phyloP scores from a whole-genome alignment of 768 basidiomycete genomes.

The Mycena epipterygia region DNA sequence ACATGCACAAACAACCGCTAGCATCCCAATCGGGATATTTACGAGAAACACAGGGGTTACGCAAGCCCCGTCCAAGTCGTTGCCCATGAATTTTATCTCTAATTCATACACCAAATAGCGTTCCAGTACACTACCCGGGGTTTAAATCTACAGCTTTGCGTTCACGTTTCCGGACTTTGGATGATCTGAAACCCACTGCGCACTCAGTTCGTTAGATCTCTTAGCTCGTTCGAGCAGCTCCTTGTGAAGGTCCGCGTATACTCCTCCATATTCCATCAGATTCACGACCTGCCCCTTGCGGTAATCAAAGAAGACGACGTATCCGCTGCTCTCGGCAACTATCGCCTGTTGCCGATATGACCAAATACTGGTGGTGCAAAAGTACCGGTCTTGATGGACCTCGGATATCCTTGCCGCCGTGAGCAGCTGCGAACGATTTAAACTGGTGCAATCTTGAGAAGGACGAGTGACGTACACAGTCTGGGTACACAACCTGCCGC shows the following conservation, averaged over 20 bases:
- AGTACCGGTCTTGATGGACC: constrained; percentile 1
- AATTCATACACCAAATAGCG: too few relatives aligned
- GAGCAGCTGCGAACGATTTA: not conserved
- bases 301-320: constrained; percentile 9
- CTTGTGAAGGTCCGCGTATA: constrained; percentile 4
- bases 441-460: not conserved
- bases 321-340: constrained; percentile 12
- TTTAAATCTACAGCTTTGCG: not conserved
- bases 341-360: constrained; percentile 17
- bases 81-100: too few relatives aligned
- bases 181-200: not conserved
- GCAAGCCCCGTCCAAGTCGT: too few relatives aligned
- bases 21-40: constrained; percentile 14
- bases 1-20: constrained; percentile 9
- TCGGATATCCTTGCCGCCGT: not conserved
- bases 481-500: constrained; percentile 3
- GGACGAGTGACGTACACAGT: not conserved
- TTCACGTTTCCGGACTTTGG: not conserved
- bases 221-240: not conserved
- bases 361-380: not conserved
- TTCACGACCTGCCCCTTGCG: not conserved
- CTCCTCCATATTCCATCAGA: not conserved
- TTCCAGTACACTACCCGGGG: not conserved
- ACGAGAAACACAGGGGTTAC: too few relatives aligned
- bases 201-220: not conserved